A percentile compares a stretch with the other conserved stretches of the same genome.
Conservation (phyloP, 805 yeast species). For the Wickerhamiella sorbophila region DNA sequence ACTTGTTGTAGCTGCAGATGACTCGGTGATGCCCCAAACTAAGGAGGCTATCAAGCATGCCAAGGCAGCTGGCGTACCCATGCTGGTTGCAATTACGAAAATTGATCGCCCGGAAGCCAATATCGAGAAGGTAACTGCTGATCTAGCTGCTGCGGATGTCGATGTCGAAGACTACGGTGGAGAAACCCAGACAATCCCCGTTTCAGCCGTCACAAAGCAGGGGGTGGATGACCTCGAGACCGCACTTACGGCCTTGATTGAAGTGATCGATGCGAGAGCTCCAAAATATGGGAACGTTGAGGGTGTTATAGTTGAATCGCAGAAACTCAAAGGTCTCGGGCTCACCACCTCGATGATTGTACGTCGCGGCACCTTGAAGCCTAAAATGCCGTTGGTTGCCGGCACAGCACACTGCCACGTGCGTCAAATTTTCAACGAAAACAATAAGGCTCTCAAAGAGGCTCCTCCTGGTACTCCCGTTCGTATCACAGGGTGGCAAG, state of each 20-base stretch:
- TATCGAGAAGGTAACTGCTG: constrained; percentile 62
- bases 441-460: constrained; percentile 42
- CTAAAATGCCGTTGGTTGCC: constrained; percentile 65
- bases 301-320: constrained; percentile 84
- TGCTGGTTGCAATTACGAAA: constrained; percentile 86
- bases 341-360: constrained; percentile 74
- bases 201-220: constrained; percentile 78
- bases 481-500: constrained; percentile 89
- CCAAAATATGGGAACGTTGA: constrained; percentile 38
- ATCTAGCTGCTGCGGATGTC: constrained; percentile 60
- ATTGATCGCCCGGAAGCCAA: constrained; percentile 71
- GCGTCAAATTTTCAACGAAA: constrained; percentile 59
- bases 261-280: constrained; percentile 64
- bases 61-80: constrained; percentile 61
- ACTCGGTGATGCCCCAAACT: constrained; percentile 96
- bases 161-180: constrained; percentile 92
- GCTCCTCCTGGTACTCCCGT: constrained; percentile 87
- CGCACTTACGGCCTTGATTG: constrained; percentile 72
- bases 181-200: constrained; percentile 75
- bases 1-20: constrained; percentile 92
- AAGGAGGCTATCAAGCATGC: constrained; percentile 91
- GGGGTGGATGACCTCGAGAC: constrained; percentile 87
- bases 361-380: constrained; percentile 57
- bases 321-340: constrained; percentile 70
- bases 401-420: constrained; percentile 82